Evolutionary conservation across 306 rosid genomes (phyloP), one percentile per base, ranked within the genome.

Genomic region (Bauhinia variegata): DNA sequence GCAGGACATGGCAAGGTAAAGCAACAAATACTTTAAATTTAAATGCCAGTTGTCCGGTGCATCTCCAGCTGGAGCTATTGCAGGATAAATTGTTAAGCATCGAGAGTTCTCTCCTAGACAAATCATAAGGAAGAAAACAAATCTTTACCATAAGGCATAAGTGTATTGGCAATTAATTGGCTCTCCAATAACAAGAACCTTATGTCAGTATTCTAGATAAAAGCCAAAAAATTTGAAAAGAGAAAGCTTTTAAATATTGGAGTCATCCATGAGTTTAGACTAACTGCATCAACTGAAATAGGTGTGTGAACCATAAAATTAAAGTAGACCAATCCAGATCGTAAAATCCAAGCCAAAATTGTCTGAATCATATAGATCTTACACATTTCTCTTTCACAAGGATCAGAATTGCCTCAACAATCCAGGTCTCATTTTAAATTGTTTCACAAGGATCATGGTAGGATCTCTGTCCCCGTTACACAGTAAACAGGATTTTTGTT

Each of bases 261-360:
- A 23, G 28, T 23, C 28, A 23, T 23, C 28, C 42, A 8, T 31
- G 28, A 43, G 34, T 14, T 61, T 23, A 42, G 68, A 43, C 14
- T 30, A 34, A 46, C 42, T 4, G 33, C 38, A 8, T 52, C 58
- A 23, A 52, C 4, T 3, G 7, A 23, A 8, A 11, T 11, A 52
- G 11, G 15, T 19, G 34, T 11, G 58, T 4, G 28, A 11, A 23
- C 33, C 41, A 44, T 31, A 8, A 16, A 44, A 5, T 17, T 58
- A 28, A 66, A 67, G 44, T 42, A 41, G 56, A 51, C 69, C 32
- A 51, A 33, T 31, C 38, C 52, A 66, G 30, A 58, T 11, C 49
- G 51, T 17, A 37, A 60, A 47, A 56, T 65, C 18, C 18, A 47
- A 37, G 43, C 54, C 13, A 61, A 50, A 60, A 38, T 56, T 34